These are phyloP conservation scores for Coleophoma crateriformis DNA, from an alignment of 2,329 filamentous ascomycete species.

Conservation along the genomic window DNA sequence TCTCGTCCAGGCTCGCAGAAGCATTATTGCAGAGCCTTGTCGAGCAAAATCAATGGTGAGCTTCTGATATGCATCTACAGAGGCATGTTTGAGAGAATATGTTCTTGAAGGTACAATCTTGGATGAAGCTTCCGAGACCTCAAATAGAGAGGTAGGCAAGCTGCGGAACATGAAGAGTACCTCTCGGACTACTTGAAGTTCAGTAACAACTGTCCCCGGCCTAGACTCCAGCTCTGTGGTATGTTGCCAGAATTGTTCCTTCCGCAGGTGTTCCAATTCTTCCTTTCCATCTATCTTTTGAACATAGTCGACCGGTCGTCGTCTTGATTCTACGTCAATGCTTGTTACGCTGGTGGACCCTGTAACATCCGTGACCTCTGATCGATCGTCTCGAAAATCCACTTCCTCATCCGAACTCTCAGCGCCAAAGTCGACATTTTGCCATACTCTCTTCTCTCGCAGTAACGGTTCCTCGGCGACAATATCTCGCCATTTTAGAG, in stretches of 20 bases:
- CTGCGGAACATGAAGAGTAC: constrained; percentile 82
- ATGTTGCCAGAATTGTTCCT: constrained; percentile 43
- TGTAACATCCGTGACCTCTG: constrained; percentile 28
- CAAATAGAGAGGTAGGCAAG: constrained; percentile 68
- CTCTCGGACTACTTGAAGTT: constrained; percentile 71
- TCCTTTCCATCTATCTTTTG: constrained; percentile 23
- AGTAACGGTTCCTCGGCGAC: constrained; percentile 70
- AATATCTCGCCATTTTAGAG: constrained; percentile 75
- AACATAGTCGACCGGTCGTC: constrained; percentile 25
- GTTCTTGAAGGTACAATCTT: constrained; percentile 19
- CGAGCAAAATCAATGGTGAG: constrained; percentile 37
- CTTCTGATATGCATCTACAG: constrained; percentile 23
- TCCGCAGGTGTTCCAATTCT: constrained; percentile 30
- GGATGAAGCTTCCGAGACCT: constrained; percentile 27
- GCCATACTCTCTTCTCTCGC: constrained; percentile 64
- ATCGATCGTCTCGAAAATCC: constrained; percentile 27
- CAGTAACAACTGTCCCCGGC: constrained; percentile 31
- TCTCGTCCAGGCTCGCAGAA: constrained; percentile 41
- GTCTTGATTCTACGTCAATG: constrained; percentile 19
- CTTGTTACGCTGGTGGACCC: constrained; percentile 25
- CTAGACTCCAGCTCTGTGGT: constrained; percentile 20
- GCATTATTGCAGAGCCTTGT: constrained; percentile 40
- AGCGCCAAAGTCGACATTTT: constrained; percentile 57
- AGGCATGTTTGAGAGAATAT: constrained; percentile 31
- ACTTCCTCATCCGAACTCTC: constrained; percentile 55